Conservation (phyloP, 352 stramenopile genomes). For the Pythium vanterpoolii region DNA sequence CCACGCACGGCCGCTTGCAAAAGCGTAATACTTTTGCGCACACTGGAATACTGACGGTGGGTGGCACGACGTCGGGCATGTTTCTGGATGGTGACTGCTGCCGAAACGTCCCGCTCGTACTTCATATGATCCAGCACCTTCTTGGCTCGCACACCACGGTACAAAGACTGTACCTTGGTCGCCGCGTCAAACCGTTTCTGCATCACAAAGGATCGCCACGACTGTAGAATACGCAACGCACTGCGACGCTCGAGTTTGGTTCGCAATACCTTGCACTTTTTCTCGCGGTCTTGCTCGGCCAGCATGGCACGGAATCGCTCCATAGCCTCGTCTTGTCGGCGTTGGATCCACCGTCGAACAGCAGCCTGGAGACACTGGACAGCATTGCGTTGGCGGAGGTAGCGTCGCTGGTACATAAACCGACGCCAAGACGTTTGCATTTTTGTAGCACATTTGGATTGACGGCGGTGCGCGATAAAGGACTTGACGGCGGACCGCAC, state of each 20-base stretch:
- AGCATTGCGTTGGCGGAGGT: neutral
- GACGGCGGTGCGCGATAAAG: neutral
- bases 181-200: conserved; percentile 18
- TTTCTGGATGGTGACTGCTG: conserved; percentile 14
- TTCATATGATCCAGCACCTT: conserved; percentile 28
- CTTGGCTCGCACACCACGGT: conserved; percentile 20
- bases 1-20: conserved; percentile 14
- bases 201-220: conserved; percentile 23
- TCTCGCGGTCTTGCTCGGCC: conserved; percentile 17
- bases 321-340: conserved; percentile 7
- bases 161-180: conserved; percentile 31
- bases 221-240: conserved; percentile 29
- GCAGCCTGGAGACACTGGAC: neutral
- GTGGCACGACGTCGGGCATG: neutral
- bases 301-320: conserved; percentile 22
- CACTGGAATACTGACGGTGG: neutral
- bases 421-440: conserved; percentile 6
- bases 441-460: neutral
- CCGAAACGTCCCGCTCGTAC: conserved; percentile 21
- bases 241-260: conserved; percentile 20
- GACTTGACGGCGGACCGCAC: neutral
- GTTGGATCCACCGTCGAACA: conserved; percentile 17
- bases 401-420: neutral
- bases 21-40: neutral
- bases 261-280: conserved; percentile 13